Evolutionary conservation across 1,284 basidiomycete genomes (phyloP), one percentile per base, ranked within the genome.

Genomic region (Cystobasidium sp.): DNA sequence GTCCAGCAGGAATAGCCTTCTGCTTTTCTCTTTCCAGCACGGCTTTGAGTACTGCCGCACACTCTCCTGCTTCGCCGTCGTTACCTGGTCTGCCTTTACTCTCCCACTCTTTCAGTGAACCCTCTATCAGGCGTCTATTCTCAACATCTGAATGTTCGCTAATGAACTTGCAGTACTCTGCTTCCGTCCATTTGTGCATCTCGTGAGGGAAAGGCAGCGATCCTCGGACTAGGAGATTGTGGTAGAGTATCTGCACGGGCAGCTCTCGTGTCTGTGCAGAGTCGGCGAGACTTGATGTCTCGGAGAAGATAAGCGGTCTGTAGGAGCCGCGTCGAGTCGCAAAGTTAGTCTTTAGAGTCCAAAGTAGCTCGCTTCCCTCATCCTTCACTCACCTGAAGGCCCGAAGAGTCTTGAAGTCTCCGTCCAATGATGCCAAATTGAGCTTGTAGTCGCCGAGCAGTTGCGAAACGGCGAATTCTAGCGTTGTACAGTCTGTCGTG

Each of bases 401-500:
- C 37, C 78, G 68, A 16, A 80, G 44, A 10, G 76, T 74, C 58
- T 76, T 77, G 76, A 79, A 80, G 41, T 79, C 78, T n/a, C 78
- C 79, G 16, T 79, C 79, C 61, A 80, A 75, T 6, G 71, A 72
- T 12, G 55, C 61, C 12, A 79, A 61, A 16, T 59, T 64, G n/a
- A 79, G 67, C 12, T 77, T 78, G 56, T 80, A 76, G 8, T 76
- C 70, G 1, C 76, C 74, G 0, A 81, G 66, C 22, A 82, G 77
- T 73, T 81, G 80, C 12, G 77, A 76, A 14, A 82, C 64, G 6
- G 90, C 89, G 82, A 97, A 96, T 83, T 98, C 96, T 67, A 98
- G 86, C 81, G 94, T 92, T 0, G 95, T 91, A 93, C 97, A 95
- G 81, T 98, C 95, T 67, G 89, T 91, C 68, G 93, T 93, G 75